Conservation (phyloP, 176 grass and related monocot genomes). For the Elaeis guineensis region DNA sequence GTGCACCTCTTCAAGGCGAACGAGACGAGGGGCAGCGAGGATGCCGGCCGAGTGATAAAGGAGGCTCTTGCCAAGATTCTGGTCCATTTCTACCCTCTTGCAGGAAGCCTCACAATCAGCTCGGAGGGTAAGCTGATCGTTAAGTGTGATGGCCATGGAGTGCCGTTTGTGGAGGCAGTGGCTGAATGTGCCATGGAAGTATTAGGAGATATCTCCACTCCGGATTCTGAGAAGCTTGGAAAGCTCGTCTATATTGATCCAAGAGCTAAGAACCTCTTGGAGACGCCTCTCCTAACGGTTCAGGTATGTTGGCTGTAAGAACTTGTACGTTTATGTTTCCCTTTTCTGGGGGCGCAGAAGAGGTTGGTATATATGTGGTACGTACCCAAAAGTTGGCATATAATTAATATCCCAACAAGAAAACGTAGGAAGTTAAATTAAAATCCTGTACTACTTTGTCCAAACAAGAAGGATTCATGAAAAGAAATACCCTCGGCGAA, state of each 20-base stretch:
- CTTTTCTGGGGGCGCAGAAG: too few species aligned
- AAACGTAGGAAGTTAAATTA: too few species aligned
- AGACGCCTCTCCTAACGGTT: slow-evolving; percentile 33
- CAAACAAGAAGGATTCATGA: too few species aligned
- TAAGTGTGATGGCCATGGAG: slow-evolving; percentile 30
- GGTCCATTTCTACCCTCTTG: slow-evolving; percentile 37
- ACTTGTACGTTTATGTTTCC: not conserved
- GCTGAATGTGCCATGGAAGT: slow-evolving; percentile 22
- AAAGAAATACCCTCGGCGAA: too few species aligned
- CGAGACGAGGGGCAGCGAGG: not conserved
- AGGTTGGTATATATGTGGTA: too few species aligned
- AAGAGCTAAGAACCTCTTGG: slow-evolving; percentile 5
- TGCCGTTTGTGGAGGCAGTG: slow-evolving; percentile 40
- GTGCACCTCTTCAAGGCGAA: slow-evolving; percentile 39
- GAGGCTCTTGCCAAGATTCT: slow-evolving; percentile 43
- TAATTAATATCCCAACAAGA: too few species aligned
- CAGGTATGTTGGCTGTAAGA: slow-evolving; percentile 13
- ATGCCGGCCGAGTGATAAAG: slow-evolving; percentile 16
- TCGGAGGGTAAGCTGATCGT: slow-evolving; percentile 39
- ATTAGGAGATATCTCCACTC: slow-evolving; percentile 21
- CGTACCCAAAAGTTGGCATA: too few species aligned
- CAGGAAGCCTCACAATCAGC: slow-evolving; percentile 27
- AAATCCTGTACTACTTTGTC: too few species aligned
- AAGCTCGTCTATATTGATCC: slow-evolving; percentile 31
- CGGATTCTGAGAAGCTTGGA: slow-evolving; percentile 16